Evolutionary conservation across 371 early-diverging fungal species (phyloP).

Genomic region (Entomophthora muscae): DNA sequence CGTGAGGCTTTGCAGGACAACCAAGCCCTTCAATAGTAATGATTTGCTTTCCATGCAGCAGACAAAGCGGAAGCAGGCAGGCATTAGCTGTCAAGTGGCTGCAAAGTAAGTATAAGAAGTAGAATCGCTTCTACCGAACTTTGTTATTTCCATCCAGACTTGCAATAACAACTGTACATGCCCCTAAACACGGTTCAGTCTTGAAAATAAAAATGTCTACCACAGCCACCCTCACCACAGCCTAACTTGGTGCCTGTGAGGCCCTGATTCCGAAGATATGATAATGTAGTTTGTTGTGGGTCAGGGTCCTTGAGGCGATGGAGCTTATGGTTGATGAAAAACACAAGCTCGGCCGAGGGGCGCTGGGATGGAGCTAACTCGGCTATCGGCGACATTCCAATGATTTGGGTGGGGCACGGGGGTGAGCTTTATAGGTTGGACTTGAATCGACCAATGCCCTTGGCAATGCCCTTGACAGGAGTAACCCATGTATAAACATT

Average conservation of each 20-base stretch:
- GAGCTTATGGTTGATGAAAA: constrained; percentile 32
- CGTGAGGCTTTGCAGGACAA: constrained; percentile 35
- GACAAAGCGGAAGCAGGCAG: constrained; percentile 48
- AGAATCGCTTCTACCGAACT: not conserved
- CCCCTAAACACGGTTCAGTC: too few species aligned
- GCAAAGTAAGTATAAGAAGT: not conserved
- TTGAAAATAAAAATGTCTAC: too few species aligned
- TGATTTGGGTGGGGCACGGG: too few species aligned
- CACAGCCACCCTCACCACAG: too few species aligned
- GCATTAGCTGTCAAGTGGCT: constrained; percentile 39
- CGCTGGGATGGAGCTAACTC: too few species aligned
- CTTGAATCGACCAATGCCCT: too few species aligned
- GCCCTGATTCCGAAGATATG: constrained; percentile 44
- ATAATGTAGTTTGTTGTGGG: constrained; percentile 36
- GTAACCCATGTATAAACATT: too few species aligned
- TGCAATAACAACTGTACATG: constrained; percentile 56
- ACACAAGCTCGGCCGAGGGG: constrained; percentile 19
- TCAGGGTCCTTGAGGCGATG: constrained; percentile 27
- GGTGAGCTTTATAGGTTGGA: too few species aligned
- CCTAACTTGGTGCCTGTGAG: constrained; percentile 67
- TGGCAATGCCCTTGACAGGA: too few species aligned
- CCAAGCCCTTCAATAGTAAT: constrained; percentile 65
- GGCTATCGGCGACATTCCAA: too few species aligned
- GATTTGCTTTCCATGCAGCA: constrained; percentile 55
- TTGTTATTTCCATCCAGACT: constrained; percentile 20